These are phyloP conservation scores for Rhizoclosmatium globosum DNA, from an alignment of 192 early-diverging fungal species.

Conservation along the genomic window DNA sequence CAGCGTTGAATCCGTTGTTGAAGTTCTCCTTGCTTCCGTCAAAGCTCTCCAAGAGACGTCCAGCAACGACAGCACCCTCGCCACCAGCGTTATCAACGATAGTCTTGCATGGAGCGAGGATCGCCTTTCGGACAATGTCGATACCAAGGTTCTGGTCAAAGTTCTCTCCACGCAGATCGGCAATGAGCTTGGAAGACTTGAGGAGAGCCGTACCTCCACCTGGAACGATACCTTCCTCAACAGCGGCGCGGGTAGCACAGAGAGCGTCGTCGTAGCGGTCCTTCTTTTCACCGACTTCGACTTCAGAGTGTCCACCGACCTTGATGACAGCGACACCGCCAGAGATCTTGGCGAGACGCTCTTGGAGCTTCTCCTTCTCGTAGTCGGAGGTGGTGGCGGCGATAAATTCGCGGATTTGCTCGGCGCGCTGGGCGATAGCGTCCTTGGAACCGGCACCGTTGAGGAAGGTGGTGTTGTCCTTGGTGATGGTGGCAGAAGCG, in stretches of 20 bases:
- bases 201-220: conserved; percentile 98
- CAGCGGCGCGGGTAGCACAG: conserved; percentile 98
- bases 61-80: conserved; percentile 96
- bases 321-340: conserved; percentile 99
- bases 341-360: conserved; percentile 97
- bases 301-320: conserved; percentile 97
- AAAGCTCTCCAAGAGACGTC: conserved; percentile 87
- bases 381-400: conserved; percentile 90
- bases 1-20: conserved; percentile 94
- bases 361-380: conserved; percentile 99
- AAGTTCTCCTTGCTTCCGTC: conserved; percentile 65
- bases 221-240: conserved; percentile 99
- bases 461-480: conserved; percentile 98
- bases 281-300: conserved; percentile 99
- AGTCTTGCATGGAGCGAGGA: conserved; percentile 90
- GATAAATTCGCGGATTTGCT: conserved; percentile 96
- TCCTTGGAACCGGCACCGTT: conserved; percentile 96
- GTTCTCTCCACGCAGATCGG: conserved; percentile 86
- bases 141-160: conserved; percentile 99
- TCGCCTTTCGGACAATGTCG: conserved; percentile 94
- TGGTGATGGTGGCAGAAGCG: conserved; percentile 90
- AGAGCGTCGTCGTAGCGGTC: conserved; percentile 99
- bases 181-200: conserved; percentile 89
- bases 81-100: conserved; percentile 98
- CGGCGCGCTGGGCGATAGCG: conserved; percentile 88